Base-by-base conservation (phyloP, 2,329 filamentous ascomycete species). In the Aspergillus sp. region DNA sequence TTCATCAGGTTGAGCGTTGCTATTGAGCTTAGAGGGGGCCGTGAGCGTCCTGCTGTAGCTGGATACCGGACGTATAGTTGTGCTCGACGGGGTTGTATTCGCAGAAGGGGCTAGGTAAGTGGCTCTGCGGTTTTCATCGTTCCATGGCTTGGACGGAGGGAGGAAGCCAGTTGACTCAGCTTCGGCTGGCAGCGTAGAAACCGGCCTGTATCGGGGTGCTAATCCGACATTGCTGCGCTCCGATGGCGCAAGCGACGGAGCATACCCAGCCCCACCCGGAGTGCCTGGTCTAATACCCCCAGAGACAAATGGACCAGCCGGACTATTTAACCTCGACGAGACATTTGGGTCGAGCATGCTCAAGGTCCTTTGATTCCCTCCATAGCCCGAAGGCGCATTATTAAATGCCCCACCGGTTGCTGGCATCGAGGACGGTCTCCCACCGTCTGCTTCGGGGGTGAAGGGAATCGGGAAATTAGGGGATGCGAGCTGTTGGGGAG, bases 201-300 rank as follows among this genome's bases (percentile, higher is more conserved):
- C 93, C 1, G 95, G 92, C 46, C 95, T 86, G 76, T 99, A 99
- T 45, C 95, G 87, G 33, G 91, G 88, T 8, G 95, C 92, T 52
- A 96, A 83, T 15, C 95, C 95, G 60, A 97, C 80, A 72, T 96
- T 98, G 80, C 93, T 98, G 60, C 95, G 89, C 77, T 98, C 95
- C 5, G 91, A 96, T 1, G 95, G 95, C 2, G 95, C 93, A 64
- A 99, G 96, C 1, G 93, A 98, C 1, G 92, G 87, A 1, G 92
- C 84, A 75, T 98, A 98, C 8, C 84, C 74, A 58, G 66, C 65
- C 33, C 66, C 68, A 54, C 57, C 61, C 55, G 62, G 59, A 52
- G 64, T 67, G 56, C 59, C 63, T 45, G 70, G 69, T 56, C 61
- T 64, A 41, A 56, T 61, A 56, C 55, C 60, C 56, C 66, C 63